Evolutionary conservation across 2,329 filamentous ascomycete species (phyloP), one percentile per base, ranked within the genome.

Genomic region (Alternaria postmessia): DNA sequence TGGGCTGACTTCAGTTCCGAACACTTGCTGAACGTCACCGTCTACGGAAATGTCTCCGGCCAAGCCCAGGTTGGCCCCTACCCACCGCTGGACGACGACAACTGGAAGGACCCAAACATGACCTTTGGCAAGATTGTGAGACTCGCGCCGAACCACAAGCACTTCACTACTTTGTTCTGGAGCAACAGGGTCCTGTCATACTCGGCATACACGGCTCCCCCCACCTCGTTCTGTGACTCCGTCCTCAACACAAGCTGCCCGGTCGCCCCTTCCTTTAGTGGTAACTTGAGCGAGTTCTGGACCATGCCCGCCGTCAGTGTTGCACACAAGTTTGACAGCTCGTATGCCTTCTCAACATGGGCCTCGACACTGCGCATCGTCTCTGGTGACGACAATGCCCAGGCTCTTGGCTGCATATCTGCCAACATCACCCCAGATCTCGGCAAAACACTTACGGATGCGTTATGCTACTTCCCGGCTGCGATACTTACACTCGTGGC

Each of bases 11-110:
- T 96, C 14, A 81, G 86, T 64, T 76, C 86, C 5, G 84, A 81
- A 51, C 88, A 94, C 73, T 87, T 85, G 41, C 83, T 99, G 49
- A 88, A 87, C 64, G 82, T 97, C 56, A 95, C 89, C 1, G 86
- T 97, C 47, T 98, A 93, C 82, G 94, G 94, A 52, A 97, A 98
- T 78, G 93, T 98, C 30, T 91, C 90, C 8, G 95, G 95, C 47
- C 87, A 89, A 51, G 84, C 86, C 44, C 83, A 83, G 3, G 74
- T 80, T 12, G 81, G 82, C n/a, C 61, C 79, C 3, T 86, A 93
- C 54, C 93, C 92, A 34, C 71, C 86, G 0, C 79, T 85, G 18
- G 78, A 85, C 68, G 85, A 87, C 73, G 78, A 86, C 0, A 80
- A 83, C 47, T 84, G 93, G 91, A 76, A 68, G 3, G 82, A 95